These are phyloP conservation scores for Lactifluus echinatus DNA, from an alignment of 768 basidiomycete genomes.

Conservation along the genomic window DNA sequence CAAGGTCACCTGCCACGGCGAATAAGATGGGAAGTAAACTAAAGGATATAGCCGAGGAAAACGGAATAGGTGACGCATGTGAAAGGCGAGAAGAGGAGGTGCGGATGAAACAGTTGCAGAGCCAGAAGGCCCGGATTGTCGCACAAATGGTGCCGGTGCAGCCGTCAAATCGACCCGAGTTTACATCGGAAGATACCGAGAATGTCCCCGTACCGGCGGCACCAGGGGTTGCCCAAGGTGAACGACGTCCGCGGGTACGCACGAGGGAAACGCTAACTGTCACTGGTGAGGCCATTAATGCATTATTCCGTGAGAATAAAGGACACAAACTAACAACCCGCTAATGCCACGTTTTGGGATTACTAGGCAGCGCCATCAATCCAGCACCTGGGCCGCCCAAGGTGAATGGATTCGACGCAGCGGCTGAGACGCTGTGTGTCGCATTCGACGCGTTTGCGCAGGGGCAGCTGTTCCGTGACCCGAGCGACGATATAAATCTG, in stretches of 20 bases:
- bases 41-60: slow-evolving; percentile 39
- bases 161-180: slow-evolving; percentile 25
- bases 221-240: background rate
- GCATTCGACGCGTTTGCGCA: slow-evolving; percentile 64
- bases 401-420: slow-evolving; percentile 59
- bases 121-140: slow-evolving; percentile 88
- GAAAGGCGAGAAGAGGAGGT: slow-evolving; percentile 32
- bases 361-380: slow-evolving; percentile 21
- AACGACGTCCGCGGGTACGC: slow-evolving; percentile 8
- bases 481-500: slow-evolving; percentile 43
- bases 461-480: slow-evolving; percentile 61
- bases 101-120: slow-evolving; percentile 69
- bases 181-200: slow-evolving; percentile 27
- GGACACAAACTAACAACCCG: background rate
- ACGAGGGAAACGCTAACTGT: background rate
- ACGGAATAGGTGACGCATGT: slow-evolving; percentile 20
- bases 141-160: slow-evolving; percentile 80
- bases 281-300: background rate
- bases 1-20: slow-evolving; percentile 46
- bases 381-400: slow-evolving; percentile 25
- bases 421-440: slow-evolving; percentile 37
- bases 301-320: background rate
- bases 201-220: slow-evolving; percentile 27
- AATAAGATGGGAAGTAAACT: slow-evolving; percentile 32
- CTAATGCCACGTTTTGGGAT: background rate